Conservation (phyloP, 371 early-diverging fungal genomes). For the Rhizopus arrhizus region DNA sequence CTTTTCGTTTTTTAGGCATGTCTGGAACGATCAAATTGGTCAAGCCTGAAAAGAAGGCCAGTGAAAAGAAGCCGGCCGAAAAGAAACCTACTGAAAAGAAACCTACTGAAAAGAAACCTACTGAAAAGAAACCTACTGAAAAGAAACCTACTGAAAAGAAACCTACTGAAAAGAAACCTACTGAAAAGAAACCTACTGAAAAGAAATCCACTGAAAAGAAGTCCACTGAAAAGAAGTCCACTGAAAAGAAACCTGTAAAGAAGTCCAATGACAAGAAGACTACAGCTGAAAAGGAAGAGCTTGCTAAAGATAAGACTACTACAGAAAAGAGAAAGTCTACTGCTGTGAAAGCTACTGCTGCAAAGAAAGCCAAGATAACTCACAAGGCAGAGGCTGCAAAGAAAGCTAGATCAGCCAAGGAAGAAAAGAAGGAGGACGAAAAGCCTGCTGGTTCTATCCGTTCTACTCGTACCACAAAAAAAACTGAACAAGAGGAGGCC, state of each 20-base stretch:
- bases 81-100: slow-evolving; percentile 26
- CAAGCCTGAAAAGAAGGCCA: slow-evolving; percentile 54
- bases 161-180: slow-evolving; percentile 33
- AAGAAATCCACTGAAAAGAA: slow-evolving; percentile 50
- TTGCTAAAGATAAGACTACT: no score
- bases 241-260: slow-evolving; percentile 31
- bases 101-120: slow-evolving; percentile 29
- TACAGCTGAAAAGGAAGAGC: not conserved
- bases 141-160: slow-evolving; percentile 44
- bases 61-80: slow-evolving; percentile 35
- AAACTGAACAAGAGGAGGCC: slow-evolving; percentile 44
- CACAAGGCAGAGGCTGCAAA: not conserved
- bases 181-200: slow-evolving; percentile 22
- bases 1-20: slow-evolving; percentile 5
- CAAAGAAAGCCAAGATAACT: not conserved
- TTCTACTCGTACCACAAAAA: slow-evolving; percentile 26
- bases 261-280: slow-evolving; percentile 32
- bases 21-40: slow-evolving; percentile 31
- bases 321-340: not conserved
- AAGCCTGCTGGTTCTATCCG: slow-evolving; percentile 32
- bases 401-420: slow-evolving; percentile 25
- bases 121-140: slow-evolving; percentile 42
- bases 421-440: slow-evolving; percentile 42
- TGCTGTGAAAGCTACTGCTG: not conserved
- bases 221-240: slow-evolving; percentile 37